A percentile compares a stretch with the other conserved stretches of the same genome.
phyloP scores from a whole-genome alignment of 176 grass and related monocot genomes.

The Lolium perenne region DNA sequence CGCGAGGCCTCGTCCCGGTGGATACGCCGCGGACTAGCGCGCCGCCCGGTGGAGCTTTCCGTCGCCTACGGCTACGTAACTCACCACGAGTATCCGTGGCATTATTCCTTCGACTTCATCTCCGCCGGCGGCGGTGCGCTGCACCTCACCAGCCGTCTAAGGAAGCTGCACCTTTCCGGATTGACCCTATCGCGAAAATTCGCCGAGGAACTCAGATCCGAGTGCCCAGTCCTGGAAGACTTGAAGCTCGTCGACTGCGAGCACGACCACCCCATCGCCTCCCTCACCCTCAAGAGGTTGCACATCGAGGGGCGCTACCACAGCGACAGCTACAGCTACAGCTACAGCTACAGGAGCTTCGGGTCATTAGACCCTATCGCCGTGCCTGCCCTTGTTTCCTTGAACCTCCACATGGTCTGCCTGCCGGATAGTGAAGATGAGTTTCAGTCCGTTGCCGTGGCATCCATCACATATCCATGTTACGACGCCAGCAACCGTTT shows the following conservation, averaged over 20 bases:
- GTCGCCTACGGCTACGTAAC: neutral
- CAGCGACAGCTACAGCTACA: too few species aligned
- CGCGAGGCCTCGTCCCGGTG: neutral
- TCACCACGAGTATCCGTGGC: neutral
- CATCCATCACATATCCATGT: too few species aligned
- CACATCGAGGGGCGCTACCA: neutral
- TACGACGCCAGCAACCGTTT: too few species aligned
- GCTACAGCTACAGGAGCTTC: too few species aligned
- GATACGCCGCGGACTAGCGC: constrained; percentile 15
- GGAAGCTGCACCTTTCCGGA: neutral
- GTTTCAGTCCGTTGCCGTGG: too few species aligned
- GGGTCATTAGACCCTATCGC: too few species aligned
- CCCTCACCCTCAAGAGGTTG: neutral
- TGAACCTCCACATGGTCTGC: too few species aligned
- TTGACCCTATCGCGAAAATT: neutral
- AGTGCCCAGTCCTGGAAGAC: neutral
- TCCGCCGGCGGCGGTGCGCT: neutral
- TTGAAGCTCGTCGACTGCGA: neutral
- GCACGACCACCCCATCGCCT: neutral
- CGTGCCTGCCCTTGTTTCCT: too few species aligned
- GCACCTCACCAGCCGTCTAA: neutral
- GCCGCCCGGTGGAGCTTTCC: neutral
- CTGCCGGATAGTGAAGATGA: too few species aligned
- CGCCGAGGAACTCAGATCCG: neutral
- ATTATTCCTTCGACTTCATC: neutral